phyloP scores from a whole-genome alignment of 495 filamentous ascomycete species.

The Aspergillus funiculosus region DNA sequence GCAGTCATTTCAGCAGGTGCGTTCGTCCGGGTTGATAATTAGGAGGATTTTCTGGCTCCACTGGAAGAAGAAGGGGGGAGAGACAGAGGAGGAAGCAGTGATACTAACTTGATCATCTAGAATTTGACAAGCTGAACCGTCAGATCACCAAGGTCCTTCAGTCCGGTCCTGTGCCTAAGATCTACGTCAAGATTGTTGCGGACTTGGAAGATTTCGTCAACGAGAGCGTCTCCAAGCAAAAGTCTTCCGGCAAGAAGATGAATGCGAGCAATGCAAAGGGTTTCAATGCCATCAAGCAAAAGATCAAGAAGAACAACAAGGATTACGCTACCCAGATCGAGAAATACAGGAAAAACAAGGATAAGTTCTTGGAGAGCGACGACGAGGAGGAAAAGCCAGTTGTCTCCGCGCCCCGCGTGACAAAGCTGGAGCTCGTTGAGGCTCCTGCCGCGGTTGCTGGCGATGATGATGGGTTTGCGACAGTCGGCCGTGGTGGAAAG shows the following conservation, averaged over 20 bases:
- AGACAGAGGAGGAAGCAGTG: constrained; percentile 4
- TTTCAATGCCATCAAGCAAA: constrained; percentile 93
- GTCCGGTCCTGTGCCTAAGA: constrained; percentile 71
- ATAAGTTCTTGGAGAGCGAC: constrained; percentile 72
- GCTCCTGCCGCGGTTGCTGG: constrained; percentile 44
- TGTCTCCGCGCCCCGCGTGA: constrained; percentile 29
- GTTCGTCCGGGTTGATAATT: constrained; percentile 16
- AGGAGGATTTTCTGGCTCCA: constrained; percentile 7
- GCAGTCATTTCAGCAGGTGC: constrained; percentile 80
- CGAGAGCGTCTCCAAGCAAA: constrained; percentile 89
- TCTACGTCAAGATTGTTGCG: constrained; percentile 87
- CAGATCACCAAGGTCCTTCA: constrained; percentile 74
- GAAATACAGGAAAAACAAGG: constrained; percentile 75
- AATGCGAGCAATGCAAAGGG: constrained; percentile 91
- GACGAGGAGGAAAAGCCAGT: constrained; percentile 59
- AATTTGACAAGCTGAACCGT: constrained; percentile 96
- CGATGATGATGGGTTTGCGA: constrained; percentile 80
- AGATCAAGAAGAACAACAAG: constrained; percentile 97
- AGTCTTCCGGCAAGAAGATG: constrained; percentile 96
- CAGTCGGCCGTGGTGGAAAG: constrained; percentile 80
- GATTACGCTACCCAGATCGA: constrained; percentile 85
- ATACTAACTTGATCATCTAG: constrained; percentile 41
- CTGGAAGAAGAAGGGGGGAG: neutral
- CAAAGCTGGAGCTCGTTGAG: constrained; percentile 43
- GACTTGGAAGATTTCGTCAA: constrained; percentile 95